Evolutionary conservation across 2,329 filamentous ascomycete species (phyloP), one percentile per base, ranked within the genome.

Genomic region (Claviceps maximensis): DNA sequence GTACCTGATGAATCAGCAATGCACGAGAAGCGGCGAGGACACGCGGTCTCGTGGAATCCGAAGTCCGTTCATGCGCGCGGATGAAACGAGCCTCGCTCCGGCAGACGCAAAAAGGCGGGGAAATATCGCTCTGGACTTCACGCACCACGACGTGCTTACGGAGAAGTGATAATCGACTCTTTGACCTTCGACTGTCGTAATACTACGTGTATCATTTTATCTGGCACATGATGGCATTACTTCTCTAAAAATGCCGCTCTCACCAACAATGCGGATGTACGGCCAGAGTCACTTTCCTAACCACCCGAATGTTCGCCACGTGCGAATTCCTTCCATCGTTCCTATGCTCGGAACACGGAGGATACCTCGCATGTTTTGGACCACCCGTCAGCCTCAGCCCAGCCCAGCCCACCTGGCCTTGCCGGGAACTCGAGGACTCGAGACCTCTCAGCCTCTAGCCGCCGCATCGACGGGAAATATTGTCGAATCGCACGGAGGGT

Each of bases 351-450:
- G 50, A 52, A 36, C 7, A 23, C 19, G 36, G 50, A 52, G 50
- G 50, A 52, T 52, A 23, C 45, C 42, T 52, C 36, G 50, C 50
- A 42, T 52, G 19, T 52, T 31, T 48, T 10, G 12, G 33, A 33
- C 6, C 38, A 33, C 6, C 38, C 44, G 44, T 48, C 44, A 47
- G 46, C 40, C 17, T 27, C 25, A 45, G 38, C 23, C 19, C 27
- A 17, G 41, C 12, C 6, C 48, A 50, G 19, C 25, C 25, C 29
- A 21, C 27, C 27, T 10, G 27, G 45, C 12, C 23, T 33, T n/a
- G n/a, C n/a, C n/a, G n/a, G n/a, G n/a, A 40, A 2, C 31, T 9
- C 31, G 8, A 33, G 3, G 7, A 12, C 9, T 12, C 40, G 7
- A 41, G 40, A 21, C 40, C n/a, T 41, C 23, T 49, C 21, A 41